These are phyloP conservation scores for Colletotrichum acutatum DNA, from an alignment of 2,329 filamentous ascomycete genomes.

Conservation along the genomic window DNA sequence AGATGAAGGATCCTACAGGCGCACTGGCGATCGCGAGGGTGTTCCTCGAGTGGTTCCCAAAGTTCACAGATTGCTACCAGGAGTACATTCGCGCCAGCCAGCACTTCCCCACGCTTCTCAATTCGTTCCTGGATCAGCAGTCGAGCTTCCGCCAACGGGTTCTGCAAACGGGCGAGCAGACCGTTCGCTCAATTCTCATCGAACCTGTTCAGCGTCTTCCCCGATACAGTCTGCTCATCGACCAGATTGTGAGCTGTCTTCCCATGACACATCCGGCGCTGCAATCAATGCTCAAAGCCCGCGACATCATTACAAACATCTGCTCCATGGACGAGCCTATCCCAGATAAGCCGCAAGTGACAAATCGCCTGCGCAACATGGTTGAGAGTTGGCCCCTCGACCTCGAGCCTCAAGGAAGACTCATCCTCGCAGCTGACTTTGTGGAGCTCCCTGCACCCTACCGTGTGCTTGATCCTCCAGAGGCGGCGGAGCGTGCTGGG, in stretches of 20 bases:
- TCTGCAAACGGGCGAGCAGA: constrained; percentile 87
- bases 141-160: constrained; percentile 86
- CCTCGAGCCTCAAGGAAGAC: constrained; percentile 78
- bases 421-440: constrained; percentile 85
- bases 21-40: constrained; percentile 81
- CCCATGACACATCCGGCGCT: constrained; percentile 88
- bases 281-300: constrained; percentile 83
- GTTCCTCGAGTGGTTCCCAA: constrained; percentile 91
- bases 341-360: constrained; percentile 77
- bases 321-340: constrained; percentile 86
- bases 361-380: constrained; percentile 79
- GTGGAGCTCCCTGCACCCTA: constrained; percentile 82
- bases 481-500: constrained; percentile 64
- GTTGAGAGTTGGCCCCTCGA: constrained; percentile 81
- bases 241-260: constrained; percentile 89
- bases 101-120: constrained; percentile 84
- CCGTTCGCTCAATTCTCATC: constrained; percentile 89
- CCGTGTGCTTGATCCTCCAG: constrained; percentile 51
- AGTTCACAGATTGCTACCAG: constrained; percentile 90
- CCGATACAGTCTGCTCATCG: constrained; percentile 94
- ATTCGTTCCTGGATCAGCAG: constrained; percentile 80
- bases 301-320: constrained; percentile 95
- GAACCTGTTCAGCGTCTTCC: constrained; percentile 95
- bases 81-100: constrained; percentile 94
- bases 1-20: constrained; percentile 78